Percentiles rank a stretch among this genome's conserved stretches.
phyloP scores from a whole-genome alignment of 306 rosid genomes.

The Medicago lupulina region DNA sequence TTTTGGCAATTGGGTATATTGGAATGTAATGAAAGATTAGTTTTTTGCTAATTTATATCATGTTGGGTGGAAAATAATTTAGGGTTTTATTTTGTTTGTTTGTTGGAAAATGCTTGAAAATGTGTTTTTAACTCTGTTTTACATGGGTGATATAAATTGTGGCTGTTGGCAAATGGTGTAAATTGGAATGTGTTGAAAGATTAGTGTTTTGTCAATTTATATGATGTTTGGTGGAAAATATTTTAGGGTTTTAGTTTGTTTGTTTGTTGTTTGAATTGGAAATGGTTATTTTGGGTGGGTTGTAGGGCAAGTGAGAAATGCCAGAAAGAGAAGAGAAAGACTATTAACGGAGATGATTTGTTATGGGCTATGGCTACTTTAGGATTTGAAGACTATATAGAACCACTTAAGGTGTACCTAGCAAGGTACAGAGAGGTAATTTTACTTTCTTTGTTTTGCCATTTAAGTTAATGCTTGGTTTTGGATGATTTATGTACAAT shows the following conservation, averaged over 20 bases:
- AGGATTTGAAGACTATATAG: constrained; percentile 92
- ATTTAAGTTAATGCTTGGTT: neutral
- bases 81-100: constrained; percentile 1
- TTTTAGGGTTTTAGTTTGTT: constrained; percentile 4
- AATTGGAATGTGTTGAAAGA: neutral
- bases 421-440: constrained; percentile 87
- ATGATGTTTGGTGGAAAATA: constrained; percentile 7
- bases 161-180: neutral
- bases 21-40: neutral
- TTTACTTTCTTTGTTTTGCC: neutral
- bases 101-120: neutral
- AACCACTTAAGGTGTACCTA: constrained; percentile 91
- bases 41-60: neutral
- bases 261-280: constrained; percentile 15
- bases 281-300: neutral
- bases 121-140: too few species aligned
- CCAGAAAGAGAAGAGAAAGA: constrained; percentile 95
- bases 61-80: constrained; percentile 17
- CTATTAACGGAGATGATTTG: constrained; percentile 93
- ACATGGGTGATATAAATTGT: neutral
- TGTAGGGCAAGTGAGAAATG: constrained; percentile 93
- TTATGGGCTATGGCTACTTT: constrained; percentile 92
- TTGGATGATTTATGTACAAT: neutral
- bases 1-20: neutral
- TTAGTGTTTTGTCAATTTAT: neutral